These are phyloP conservation scores for Xenoacremonium recifei DNA, from an alignment of 2,329 filamentous ascomycete genomes.

Conservation along the genomic window DNA sequence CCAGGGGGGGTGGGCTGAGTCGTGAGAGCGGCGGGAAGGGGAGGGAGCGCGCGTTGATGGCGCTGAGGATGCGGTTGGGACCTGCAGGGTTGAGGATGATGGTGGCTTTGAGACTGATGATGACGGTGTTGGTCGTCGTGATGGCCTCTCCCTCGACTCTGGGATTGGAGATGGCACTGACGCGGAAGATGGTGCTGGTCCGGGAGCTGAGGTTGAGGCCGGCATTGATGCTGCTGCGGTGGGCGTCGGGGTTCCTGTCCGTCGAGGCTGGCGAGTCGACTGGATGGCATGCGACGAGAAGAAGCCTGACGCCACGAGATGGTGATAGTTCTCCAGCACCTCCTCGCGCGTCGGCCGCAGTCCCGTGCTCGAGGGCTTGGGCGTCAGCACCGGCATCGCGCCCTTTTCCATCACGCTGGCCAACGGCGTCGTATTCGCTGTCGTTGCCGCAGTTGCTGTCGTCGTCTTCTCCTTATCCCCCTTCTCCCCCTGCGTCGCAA, in stretches of 20 bases:
- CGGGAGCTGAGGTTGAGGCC: constrained; percentile 3
- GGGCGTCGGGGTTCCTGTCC: constrained; percentile 17
- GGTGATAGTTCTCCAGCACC: constrained; percentile 54
- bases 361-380: neutral
- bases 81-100: constrained; percentile 7
- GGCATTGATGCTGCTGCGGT: constrained; percentile 7
- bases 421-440: neutral
- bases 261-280: constrained; percentile 47
- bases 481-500: constrained; percentile 53
- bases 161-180: constrained; percentile 6
- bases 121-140: no score
- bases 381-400: neutral
- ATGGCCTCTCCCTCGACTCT: no score
- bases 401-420: neutral
- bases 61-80: constrained; percentile 9
- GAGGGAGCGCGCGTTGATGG: constrained; percentile 16
- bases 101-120: no score
- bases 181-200: constrained; percentile 1
- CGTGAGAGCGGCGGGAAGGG: constrained; percentile 13
- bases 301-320: constrained; percentile 57
- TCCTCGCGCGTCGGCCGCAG: constrained; percentile 43
- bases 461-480: no score
- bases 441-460: neutral
- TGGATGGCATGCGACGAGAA: constrained; percentile 58
- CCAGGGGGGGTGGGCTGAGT: constrained; percentile 26